Conservation (phyloP, 805 yeast genomes). For the Metschnikowia hibisci region DNA sequence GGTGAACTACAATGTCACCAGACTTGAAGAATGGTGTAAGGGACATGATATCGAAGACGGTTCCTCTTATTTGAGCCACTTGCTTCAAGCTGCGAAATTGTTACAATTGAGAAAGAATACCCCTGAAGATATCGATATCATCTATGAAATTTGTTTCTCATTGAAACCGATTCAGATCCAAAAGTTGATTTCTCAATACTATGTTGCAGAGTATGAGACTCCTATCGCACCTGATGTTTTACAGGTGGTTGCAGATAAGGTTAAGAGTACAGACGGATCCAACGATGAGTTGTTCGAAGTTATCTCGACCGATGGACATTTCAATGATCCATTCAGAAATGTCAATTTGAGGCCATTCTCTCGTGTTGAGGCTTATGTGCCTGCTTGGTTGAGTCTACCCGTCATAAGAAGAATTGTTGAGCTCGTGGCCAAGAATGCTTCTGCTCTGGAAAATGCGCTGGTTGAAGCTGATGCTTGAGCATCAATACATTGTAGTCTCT, state of each 20-base stretch:
- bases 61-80: slow-evolving; percentile 74
- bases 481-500: neutral
- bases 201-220: slow-evolving; percentile 89
- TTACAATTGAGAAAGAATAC: slow-evolving; percentile 89
- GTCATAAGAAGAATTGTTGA: slow-evolving; percentile 84
- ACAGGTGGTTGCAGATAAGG: slow-evolving; percentile 75
- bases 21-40: slow-evolving; percentile 98
- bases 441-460: slow-evolving; percentile 50
- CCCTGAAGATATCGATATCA: slow-evolving; percentile 82
- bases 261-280: slow-evolving; percentile 54
- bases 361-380: slow-evolving; percentile 85
- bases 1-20: slow-evolving; percentile 91
- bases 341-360: slow-evolving; percentile 74
- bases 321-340: slow-evolving; percentile 78
- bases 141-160: slow-evolving; percentile 92
- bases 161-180: slow-evolving; percentile 95
- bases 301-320: slow-evolving; percentile 66
- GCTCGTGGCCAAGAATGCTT: slow-evolving; percentile 77
- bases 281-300: slow-evolving; percentile 65
- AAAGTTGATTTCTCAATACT: slow-evolving; percentile 82
- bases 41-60: slow-evolving; percentile 89
- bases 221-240: slow-evolving; percentile 83
- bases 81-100: slow-evolving; percentile 89
- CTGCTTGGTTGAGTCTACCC: slow-evolving; percentile 90
- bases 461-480: slow-evolving; percentile 3